A percentile compares a stretch with the other conserved stretches of the same genome.
phyloP scores from a whole-genome alignment of 495 filamentous ascomycete genomes.

The Poronia punctata region DNA sequence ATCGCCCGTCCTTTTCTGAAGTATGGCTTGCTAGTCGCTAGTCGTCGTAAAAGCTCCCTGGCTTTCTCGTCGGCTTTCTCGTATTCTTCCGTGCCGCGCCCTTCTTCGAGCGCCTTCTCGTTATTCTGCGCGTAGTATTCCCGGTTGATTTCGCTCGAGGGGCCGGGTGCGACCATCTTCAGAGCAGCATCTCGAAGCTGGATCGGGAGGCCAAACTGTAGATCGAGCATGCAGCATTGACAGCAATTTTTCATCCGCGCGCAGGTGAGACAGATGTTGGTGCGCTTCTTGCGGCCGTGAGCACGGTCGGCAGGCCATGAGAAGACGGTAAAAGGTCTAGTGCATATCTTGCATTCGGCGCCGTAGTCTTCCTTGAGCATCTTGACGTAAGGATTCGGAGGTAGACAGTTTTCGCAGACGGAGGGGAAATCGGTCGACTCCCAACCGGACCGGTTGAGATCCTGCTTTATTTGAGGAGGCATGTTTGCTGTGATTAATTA shows the following conservation, averaged over 20 bases:
- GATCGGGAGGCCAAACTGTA: conserved; percentile 90
- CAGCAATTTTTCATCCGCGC: conserved; percentile 95
- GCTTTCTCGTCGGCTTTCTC: conserved; percentile 97
- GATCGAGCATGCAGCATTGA: conserved; percentile 97
- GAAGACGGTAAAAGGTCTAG: conserved; percentile 92
- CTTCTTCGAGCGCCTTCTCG: conserved; percentile 91
- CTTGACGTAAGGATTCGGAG: conserved; percentile 95
- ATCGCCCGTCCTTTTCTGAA: conserved; percentile 74
- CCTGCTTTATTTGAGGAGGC: conserved; percentile 78
- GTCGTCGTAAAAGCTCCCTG: conserved; percentile 70
- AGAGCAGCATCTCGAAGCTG: conserved; percentile 92
- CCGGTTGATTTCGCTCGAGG: conserved; percentile 82
- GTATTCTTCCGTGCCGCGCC: conserved; percentile 72
- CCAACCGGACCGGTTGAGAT: conserved; percentile 93
- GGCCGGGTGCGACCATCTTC: conserved; percentile 92
- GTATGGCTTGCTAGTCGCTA: conserved; percentile 91
- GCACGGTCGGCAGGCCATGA: conserved; percentile 86
- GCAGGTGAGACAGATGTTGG: conserved; percentile 91
- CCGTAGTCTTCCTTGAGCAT: conserved; percentile 97
- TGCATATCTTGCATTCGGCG: conserved; percentile 78
- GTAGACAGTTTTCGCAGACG: conserved; percentile 70
- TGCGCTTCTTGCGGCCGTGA: conserved; percentile 76
- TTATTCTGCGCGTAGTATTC: conserved; percentile 97
- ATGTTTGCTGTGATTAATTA: no score
- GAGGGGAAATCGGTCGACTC: conserved; percentile 81